Evolutionary conservation across 139 green algal genomes (phyloP).

Genomic region (Ettlia oleoabundans): DNA sequence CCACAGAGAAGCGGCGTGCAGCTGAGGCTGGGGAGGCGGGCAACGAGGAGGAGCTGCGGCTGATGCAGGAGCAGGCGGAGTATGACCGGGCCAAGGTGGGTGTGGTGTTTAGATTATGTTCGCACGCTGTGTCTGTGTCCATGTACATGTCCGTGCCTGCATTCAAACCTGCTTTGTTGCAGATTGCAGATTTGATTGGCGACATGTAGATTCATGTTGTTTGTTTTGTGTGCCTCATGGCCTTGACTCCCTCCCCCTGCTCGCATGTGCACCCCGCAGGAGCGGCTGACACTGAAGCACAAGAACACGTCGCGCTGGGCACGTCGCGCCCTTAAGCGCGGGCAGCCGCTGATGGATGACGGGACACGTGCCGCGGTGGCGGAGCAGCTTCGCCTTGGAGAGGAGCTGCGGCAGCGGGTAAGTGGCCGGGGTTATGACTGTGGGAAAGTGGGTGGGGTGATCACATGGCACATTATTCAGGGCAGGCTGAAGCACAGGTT

Average conservation of each 20-base stretch:
- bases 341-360: constrained; percentile 63
- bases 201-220: too few relatives aligned
- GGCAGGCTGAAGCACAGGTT: too few relatives aligned
- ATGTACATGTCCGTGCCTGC: not conserved
- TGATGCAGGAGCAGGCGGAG: constrained; percentile 71
- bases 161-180: not conserved
- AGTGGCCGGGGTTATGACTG: constrained; percentile 34
- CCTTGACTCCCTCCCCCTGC: too few relatives aligned
- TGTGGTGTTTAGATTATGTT: too few relatives aligned
- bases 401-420: constrained; percentile 82
- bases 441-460: too few relatives aligned
- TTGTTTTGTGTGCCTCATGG: too few relatives aligned
- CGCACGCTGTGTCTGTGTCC: not conserved
- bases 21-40: constrained; percentile 37
- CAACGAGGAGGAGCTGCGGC: constrained; percentile 51
- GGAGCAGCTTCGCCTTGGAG: constrained; percentile 89
- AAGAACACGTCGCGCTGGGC: constrained; percentile 92
- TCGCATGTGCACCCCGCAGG: constrained; percentile 44
- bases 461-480: too few relatives aligned
- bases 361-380: constrained; percentile 74
- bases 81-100: constrained; percentile 73
- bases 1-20: constrained; percentile 33
- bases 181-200: too few relatives aligned
- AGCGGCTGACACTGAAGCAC: constrained; percentile 95
- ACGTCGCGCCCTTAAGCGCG: constrained; percentile 82